phyloP scores from a whole-genome alignment of 345 rosid genomes.

The Pistacia atlantica region DNA sequence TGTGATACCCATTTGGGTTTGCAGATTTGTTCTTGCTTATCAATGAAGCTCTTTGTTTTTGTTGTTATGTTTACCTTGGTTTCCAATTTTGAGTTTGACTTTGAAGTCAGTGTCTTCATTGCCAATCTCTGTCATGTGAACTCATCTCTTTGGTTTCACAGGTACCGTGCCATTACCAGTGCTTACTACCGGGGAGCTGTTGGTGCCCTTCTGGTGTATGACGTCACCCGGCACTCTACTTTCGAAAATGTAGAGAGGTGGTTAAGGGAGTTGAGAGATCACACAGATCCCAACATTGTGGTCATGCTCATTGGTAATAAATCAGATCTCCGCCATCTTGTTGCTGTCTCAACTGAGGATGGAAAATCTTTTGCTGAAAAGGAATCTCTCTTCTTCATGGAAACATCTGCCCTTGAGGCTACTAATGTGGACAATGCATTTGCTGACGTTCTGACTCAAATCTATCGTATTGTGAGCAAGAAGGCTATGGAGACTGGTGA shows the following conservation, averaged over 20 bases:
- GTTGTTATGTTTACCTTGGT: background rate
- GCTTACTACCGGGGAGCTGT: slow-evolving; percentile 96
- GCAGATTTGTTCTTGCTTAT: background rate
- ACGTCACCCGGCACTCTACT: slow-evolving; percentile 86
- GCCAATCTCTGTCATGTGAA: background rate
- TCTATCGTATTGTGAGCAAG: slow-evolving; percentile 79
- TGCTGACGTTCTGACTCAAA: slow-evolving; percentile 87
- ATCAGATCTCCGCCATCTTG: slow-evolving; percentile 92
- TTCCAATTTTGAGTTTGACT: background rate
- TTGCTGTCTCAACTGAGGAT: slow-evolving; percentile 82
- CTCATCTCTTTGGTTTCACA: slow-evolving; percentile 18
- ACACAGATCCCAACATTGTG: slow-evolving; percentile 89
- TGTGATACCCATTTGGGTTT: background rate
- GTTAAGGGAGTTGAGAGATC: slow-evolving; percentile 91
- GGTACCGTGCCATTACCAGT: slow-evolving; percentile 96
- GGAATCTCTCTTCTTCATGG: slow-evolving; percentile 91
- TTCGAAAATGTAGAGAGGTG: slow-evolving; percentile 91
- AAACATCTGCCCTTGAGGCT: slow-evolving; percentile 87
- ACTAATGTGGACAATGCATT: slow-evolving; percentile 90
- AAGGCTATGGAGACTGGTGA: slow-evolving; percentile 81
- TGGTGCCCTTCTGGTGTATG: slow-evolving; percentile 87
- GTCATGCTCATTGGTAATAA: slow-evolving; percentile 92
- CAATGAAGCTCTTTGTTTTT: background rate
- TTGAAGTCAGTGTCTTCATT: background rate
- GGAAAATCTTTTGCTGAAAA: slow-evolving; percentile 80